phyloP scores from a whole-genome alignment of 2,329 filamentous ascomycete species.

The Lizonia empirigonia region DNA sequence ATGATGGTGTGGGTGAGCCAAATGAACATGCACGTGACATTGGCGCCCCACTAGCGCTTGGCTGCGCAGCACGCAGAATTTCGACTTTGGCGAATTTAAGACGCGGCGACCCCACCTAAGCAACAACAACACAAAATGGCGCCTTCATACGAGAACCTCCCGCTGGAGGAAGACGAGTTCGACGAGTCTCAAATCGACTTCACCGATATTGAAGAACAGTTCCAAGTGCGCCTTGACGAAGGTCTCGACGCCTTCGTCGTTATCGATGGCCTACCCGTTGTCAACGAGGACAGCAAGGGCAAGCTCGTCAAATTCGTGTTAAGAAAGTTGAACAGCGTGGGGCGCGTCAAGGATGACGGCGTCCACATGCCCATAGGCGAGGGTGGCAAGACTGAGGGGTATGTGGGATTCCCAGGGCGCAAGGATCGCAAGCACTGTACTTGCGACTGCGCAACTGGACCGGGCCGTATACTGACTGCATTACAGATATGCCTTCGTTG shows the following conservation, averaged over 20 bases:
- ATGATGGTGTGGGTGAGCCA: too few relatives aligned
- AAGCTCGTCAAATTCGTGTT: slow-evolving; percentile 96
- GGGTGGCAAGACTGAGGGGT: slow-evolving; percentile 85
- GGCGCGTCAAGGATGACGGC: slow-evolving; percentile 82
- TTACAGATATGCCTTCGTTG: slow-evolving; percentile 89
- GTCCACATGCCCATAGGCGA: slow-evolving; percentile 95
- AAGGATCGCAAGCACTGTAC: slow-evolving; percentile 5
- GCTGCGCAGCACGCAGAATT: slow-evolving; percentile 35
- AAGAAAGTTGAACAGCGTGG: slow-evolving; percentile 87
- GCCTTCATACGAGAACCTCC: slow-evolving; percentile 88
- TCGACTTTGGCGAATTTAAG: slow-evolving; percentile 26
- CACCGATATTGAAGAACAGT: slow-evolving; percentile 91
- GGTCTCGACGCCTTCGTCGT: slow-evolving; percentile 97
- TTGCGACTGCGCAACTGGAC: slow-evolving; percentile 2
- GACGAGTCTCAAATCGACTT: slow-evolving; percentile 95
- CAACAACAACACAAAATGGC: slow-evolving; percentile 70
- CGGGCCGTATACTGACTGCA: slow-evolving; percentile 23
- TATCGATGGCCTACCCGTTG: slow-evolving; percentile 88
- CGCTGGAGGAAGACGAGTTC: slow-evolving; percentile 84
- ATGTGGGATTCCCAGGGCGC: slow-evolving; percentile 44
- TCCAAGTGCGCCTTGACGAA: slow-evolving; percentile 93
- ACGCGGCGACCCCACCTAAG: slow-evolving; percentile 26
- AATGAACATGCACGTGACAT: slow-evolving; percentile 7
- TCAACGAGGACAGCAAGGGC: slow-evolving; percentile 86
- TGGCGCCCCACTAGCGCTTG: slow-evolving; percentile 11